These are phyloP conservation scores for Trichoderma brevicompactum DNA, from an alignment of 2,329 filamentous ascomycete species.

Conservation along the genomic window DNA sequence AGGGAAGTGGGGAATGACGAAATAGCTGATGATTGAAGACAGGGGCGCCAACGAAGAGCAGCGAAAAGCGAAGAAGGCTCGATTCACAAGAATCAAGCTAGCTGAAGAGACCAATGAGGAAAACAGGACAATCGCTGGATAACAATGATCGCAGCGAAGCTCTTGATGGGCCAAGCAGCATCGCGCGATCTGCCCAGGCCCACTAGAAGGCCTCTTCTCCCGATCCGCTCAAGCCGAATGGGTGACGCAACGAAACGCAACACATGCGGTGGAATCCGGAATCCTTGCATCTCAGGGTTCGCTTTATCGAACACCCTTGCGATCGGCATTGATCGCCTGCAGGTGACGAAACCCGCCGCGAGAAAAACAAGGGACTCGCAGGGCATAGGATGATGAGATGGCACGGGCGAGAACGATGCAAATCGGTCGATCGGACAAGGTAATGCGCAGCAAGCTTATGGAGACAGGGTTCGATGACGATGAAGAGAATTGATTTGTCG, in stretches of 20 bases:
- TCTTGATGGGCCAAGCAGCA: not conserved
- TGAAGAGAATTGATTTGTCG: not conserved
- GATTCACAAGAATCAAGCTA: not conserved
- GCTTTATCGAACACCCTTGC: conserved; percentile 8
- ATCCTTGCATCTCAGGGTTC: conserved; percentile 27
- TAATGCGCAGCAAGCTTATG: too few relatives aligned
- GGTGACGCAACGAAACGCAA: conserved; percentile 25
- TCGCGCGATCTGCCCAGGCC: conserved; percentile 18
- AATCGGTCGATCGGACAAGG: not conserved
- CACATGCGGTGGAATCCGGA: conserved; percentile 1
- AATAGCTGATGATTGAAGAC: not conserved
- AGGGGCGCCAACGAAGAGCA: not conserved
- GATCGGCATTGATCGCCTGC: conserved; percentile 20
- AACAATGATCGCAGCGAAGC: not conserved
- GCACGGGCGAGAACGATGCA: not conserved
- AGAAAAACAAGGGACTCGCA: not conserved
- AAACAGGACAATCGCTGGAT: not conserved
- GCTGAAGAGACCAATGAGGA: not conserved
- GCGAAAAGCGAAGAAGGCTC: not conserved
- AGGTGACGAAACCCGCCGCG: conserved; percentile 17
- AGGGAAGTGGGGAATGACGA: conserved; percentile 23
- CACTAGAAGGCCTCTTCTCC: not conserved
- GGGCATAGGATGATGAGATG: not conserved
- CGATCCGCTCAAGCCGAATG: conserved; percentile 21
- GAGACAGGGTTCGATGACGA: not conserved